Conservation (phyloP, 352 stramenopile genomes). For the Globisporangium perplexum region DNA sequence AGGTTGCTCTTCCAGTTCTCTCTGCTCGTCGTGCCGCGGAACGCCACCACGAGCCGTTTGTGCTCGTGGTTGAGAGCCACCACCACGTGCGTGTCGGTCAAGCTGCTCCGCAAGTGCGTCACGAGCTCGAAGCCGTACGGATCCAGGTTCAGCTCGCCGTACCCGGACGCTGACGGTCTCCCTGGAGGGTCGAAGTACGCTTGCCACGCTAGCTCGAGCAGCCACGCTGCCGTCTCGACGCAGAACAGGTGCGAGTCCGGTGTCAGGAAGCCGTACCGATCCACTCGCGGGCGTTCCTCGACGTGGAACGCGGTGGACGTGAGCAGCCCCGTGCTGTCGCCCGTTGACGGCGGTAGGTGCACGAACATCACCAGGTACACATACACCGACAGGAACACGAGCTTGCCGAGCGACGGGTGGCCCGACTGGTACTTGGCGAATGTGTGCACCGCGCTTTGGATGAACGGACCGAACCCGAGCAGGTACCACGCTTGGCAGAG, state of each 20-base stretch:
- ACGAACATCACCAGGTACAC: conserved; percentile 84
- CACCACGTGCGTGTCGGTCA: conserved; percentile 75
- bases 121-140: conserved; percentile 78
- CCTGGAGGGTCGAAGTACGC: conserved; percentile 84
- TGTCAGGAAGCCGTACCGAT: conserved; percentile 58
- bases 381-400: conserved; percentile 79
- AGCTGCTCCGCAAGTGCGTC: conserved; percentile 63
- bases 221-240: conserved; percentile 76
- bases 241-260: conserved; percentile 81
- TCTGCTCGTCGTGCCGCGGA: conserved; percentile 81
- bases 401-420: conserved; percentile 51
- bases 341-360: conserved; percentile 55
- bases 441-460: conserved; percentile 62
- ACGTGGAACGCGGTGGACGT: conserved; percentile 70
- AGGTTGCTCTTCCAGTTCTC: conserved; percentile 89
- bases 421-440: conserved; percentile 55
- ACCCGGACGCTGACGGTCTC: conserved; percentile 67
- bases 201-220: conserved; percentile 82
- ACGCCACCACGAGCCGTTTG: conserved; percentile 77
- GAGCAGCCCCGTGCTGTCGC: conserved; percentile 41
- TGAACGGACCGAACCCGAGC: conserved; percentile 59
- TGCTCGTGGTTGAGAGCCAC: conserved; percentile 46
- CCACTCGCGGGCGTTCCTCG: conserved; percentile 50
- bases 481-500: conserved; percentile 61
- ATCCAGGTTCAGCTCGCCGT: conserved; percentile 68